Evolutionary conservation across 2,329 filamentous ascomycete genomes (phyloP).

Genomic region (Purpureocillium takamizusanense): DNA sequence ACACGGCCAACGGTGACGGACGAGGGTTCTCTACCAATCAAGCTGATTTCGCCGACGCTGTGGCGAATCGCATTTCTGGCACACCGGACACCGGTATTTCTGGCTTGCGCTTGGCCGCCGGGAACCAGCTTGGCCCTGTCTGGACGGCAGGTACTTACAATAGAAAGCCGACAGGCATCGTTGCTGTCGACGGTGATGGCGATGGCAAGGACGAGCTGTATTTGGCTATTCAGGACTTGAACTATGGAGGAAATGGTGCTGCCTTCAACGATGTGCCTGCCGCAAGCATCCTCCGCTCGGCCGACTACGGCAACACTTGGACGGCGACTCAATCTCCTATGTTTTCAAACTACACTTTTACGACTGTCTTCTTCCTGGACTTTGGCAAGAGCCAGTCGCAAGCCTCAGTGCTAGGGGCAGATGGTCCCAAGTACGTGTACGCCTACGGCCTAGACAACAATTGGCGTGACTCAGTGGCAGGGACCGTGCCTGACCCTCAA

Average conservation of each 20-base stretch:
- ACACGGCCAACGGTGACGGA: slow-evolving; percentile 3
- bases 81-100: slow-evolving; percentile 1
- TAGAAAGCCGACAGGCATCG: slow-evolving; percentile 3
- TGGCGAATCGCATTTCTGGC: slow-evolving; percentile 3
- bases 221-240: slow-evolving; percentile 2
- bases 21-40: slow-evolving; percentile 2
- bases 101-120: slow-evolving; percentile 1
- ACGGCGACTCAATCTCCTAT: slow-evolving; percentile 2
- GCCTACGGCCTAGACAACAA: slow-evolving; percentile 4
- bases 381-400: slow-evolving; percentile 3
- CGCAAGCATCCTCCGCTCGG: slow-evolving; percentile 2
- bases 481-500: slow-evolving; percentile 1
- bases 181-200: slow-evolving; percentile 3
- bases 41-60: slow-evolving; percentile 2
- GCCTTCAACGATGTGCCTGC: slow-evolving; percentile 4
- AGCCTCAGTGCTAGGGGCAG: slow-evolving; percentile 2
- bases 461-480: slow-evolving; percentile 3
- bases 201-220: slow-evolving; percentile 4
- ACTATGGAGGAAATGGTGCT: not conserved
- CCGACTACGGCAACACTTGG: slow-evolving; percentile 4
- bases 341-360: slow-evolving; percentile 3
- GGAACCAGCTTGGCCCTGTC: not conserved
- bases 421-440: slow-evolving; percentile 4
- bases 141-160: slow-evolving; percentile 3
- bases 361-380: slow-evolving; percentile 3